phyloP scores from a whole-genome alignment of 75 land plant species.

The Picea sitchensis region DNA sequence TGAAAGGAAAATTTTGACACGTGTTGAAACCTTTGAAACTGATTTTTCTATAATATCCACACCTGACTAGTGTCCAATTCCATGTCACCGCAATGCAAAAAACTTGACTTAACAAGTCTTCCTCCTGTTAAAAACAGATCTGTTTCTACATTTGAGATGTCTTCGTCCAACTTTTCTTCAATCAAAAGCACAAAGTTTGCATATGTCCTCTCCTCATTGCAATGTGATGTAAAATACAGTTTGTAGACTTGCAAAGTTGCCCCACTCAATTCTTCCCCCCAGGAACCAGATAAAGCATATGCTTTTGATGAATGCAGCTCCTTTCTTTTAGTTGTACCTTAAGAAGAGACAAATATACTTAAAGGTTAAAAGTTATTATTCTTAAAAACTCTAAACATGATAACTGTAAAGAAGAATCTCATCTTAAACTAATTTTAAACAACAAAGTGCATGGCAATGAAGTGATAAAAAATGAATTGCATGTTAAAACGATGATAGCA shows the following conservation, averaged over 20 bases:
- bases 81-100: constrained; percentile 50
- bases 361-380: too few species aligned
- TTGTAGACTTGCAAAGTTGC: constrained; percentile 53
- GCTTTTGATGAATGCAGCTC: constrained; percentile 66
- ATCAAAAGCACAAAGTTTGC: constrained; percentile 65
- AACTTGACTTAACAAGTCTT: constrained; percentile 46
- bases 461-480: too few species aligned
- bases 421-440: too few species aligned
- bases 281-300: constrained; percentile 53
- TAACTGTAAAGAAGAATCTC: too few species aligned
- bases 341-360: too few species aligned
- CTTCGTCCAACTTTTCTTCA: constrained; percentile 65
- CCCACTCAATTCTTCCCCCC: constrained; percentile 32
- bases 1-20: constrained; percentile 1
- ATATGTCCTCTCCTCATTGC: constrained; percentile 23
- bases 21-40: too few species aligned
- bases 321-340: constrained; percentile 90
- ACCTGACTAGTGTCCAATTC: constrained; percentile 61
- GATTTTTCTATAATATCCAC: background rate
- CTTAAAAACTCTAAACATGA: too few species aligned
- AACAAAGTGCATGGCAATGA: too few species aligned
- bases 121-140: constrained; percentile 43
- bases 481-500: too few species aligned
- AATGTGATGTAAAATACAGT: constrained; percentile 46
- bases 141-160: constrained; percentile 54